These are phyloP conservation scores for Glycine tomentella DNA, from an alignment of 306 rosid genomes.

Conservation along the genomic window DNA sequence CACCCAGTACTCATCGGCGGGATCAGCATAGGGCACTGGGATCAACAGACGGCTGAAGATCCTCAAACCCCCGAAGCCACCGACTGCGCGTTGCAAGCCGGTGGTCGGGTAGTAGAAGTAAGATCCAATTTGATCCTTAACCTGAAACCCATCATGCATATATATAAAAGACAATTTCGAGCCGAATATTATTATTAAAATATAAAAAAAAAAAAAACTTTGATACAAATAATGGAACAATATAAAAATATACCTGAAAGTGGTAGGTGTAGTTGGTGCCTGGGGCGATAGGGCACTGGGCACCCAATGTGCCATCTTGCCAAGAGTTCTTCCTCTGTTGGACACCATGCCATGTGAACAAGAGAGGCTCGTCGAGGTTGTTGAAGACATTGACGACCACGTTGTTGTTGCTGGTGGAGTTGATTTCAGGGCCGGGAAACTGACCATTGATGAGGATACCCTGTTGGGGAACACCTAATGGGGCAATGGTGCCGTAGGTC, in stretches of 20 bases:
- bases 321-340: slow-evolving; percentile 89
- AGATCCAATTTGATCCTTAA: slow-evolving; percentile 90
- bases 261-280: slow-evolving; percentile 77
- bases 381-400: slow-evolving; percentile 72
- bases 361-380: slow-evolving; percentile 80
- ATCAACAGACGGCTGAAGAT: slow-evolving; percentile 71
- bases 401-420: slow-evolving; percentile 80
- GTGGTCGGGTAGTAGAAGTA: slow-evolving; percentile 71
- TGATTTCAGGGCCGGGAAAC: slow-evolving; percentile 85
- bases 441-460: slow-evolving; percentile 80
- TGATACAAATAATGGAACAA: no score
- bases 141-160: not conserved
- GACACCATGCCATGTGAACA: slow-evolving; percentile 78
- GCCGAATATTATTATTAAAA: slow-evolving; percentile 33
- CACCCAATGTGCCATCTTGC: slow-evolving; percentile 80
- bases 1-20: slow-evolving; percentile 78
- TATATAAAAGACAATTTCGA: no score
- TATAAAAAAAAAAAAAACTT: not conserved
- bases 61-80: slow-evolving; percentile 76
- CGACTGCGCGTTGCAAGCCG: slow-evolving; percentile 63
- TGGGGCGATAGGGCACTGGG: slow-evolving; percentile 78
- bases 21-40: slow-evolving; percentile 85
- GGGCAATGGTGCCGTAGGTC: slow-evolving; percentile 75
- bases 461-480: slow-evolving; percentile 73
- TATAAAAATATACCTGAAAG: slow-evolving; percentile 51